These are phyloP conservation scores for Xylaria acuta DNA, from an alignment of 495 filamentous ascomycete species.

Conservation along the genomic window DNA sequence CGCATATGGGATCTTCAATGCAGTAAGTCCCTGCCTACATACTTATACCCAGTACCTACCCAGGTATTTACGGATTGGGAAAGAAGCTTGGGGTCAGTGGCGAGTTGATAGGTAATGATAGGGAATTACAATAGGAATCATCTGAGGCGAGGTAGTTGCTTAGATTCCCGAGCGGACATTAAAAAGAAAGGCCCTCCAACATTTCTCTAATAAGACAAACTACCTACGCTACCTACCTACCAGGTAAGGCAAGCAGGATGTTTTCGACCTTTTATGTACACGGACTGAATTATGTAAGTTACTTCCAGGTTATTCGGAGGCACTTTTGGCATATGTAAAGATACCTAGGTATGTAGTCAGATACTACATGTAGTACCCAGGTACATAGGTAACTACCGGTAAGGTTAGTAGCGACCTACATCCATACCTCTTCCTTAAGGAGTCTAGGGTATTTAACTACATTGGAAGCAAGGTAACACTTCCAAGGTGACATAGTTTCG, in stretches of 20 bases:
- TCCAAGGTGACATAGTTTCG: not conserved
- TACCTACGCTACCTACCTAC: not conserved
- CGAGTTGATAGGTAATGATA: not conserved
- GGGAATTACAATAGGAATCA: not conserved
- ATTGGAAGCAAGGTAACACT: not conserved
- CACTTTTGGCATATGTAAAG: not conserved
- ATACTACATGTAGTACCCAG: too few relatives aligned
- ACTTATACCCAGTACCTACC: not conserved
- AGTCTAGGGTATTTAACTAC: too few relatives aligned
- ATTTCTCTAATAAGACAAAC: not conserved
- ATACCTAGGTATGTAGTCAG: too few relatives aligned
- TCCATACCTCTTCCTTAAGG: too few relatives aligned
- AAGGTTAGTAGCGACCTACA: too few relatives aligned
- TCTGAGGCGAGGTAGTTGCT: not conserved
- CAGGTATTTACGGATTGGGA: not conserved
- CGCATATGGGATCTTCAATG: constrained; percentile 8
- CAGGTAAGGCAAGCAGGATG: not conserved
- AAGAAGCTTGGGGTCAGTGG: not conserved
- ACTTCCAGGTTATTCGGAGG: not conserved
- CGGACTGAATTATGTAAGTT: not conserved
- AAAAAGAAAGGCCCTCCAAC: not conserved
- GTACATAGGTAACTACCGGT: too few relatives aligned
- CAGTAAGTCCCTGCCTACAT: constrained; percentile 15
- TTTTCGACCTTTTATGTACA: not conserved
- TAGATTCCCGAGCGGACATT: not conserved